Conservation (phyloP, 768 basidiomycete genomes). For the Agrocybe pediades region DNA sequence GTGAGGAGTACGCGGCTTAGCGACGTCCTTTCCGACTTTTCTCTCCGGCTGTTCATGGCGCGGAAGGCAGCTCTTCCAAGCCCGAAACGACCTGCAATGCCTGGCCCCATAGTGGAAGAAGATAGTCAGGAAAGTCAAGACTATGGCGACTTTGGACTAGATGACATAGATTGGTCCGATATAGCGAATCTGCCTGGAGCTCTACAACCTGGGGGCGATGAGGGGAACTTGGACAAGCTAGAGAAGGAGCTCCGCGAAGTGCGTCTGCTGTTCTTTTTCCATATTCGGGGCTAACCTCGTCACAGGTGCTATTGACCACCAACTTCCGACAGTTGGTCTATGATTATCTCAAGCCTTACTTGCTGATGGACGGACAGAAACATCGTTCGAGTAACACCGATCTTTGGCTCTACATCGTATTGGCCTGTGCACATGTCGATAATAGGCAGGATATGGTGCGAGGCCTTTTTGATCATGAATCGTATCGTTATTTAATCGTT, state of each 20-base stretch:
- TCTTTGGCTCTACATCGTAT: constrained; percentile 71
- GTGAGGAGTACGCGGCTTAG: constrained; percentile 28
- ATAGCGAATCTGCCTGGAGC: constrained; percentile 50
- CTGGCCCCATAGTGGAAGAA: constrained; percentile 19
- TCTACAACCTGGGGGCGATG: constrained; percentile 15
- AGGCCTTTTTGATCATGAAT: not conserved
- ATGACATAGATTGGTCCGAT: constrained; percentile 60
- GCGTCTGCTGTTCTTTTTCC: constrained; percentile 1
- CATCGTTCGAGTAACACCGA: constrained; percentile 33
- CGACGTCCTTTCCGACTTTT: constrained; percentile 56
- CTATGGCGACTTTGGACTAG: constrained; percentile 61
- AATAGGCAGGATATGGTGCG: constrained; percentile 35
- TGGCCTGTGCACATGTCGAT: constrained; percentile 63
- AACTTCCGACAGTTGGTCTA: constrained; percentile 8
- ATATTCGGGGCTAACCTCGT: not conserved
- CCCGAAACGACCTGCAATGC: constrained; percentile 34
- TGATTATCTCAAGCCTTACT: constrained; percentile 38
- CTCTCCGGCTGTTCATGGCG: constrained; percentile 19
- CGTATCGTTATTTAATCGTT: not conserved
- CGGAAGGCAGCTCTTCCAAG: constrained; percentile 50
- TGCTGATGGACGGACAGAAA: not conserved
- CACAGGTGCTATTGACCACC: constrained; percentile 2
- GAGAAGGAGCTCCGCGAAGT: constrained; percentile 10
- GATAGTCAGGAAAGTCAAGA: constrained; percentile 79
- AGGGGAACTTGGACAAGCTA: constrained; percentile 1